These are phyloP conservation scores for Beauveria australis DNA, from an alignment of 2,329 filamentous ascomycete species.

Conservation along the genomic window DNA sequence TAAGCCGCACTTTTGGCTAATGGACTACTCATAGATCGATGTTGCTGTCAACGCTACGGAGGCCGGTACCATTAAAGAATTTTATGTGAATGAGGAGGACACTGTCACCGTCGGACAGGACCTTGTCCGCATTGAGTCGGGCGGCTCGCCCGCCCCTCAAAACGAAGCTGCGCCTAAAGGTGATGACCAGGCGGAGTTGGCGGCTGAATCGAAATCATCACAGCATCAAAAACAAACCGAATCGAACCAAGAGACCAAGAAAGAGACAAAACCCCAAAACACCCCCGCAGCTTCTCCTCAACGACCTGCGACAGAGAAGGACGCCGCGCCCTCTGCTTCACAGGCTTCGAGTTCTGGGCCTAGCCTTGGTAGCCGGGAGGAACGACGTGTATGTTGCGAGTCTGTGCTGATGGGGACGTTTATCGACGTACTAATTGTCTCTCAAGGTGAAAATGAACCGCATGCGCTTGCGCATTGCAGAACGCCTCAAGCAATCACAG, in stretches of 20 bases:
- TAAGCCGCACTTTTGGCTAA: neutral
- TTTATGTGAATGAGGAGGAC: constrained; percentile 87
- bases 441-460: constrained; percentile 97
- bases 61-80: constrained; percentile 83
- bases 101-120: constrained; percentile 93
- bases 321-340: constrained; percentile 14
- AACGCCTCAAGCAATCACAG: constrained; percentile 97
- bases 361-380: constrained; percentile 66
- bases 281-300: neutral
- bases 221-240: constrained; percentile 20
- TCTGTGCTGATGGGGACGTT: neutral
- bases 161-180: constrained; percentile 32
- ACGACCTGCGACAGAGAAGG: constrained; percentile 16
- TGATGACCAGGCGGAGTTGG: constrained; percentile 17
- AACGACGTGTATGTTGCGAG: constrained; percentile 63
- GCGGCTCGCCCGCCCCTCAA: constrained; percentile 41
- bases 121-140: constrained; percentile 76
- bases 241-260: constrained; percentile 17
- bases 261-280: constrained; percentile 25
- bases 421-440: neutral
- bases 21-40: constrained; percentile 61
- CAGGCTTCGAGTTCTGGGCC: constrained; percentile 17
- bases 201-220: constrained; percentile 14
- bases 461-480: constrained; percentile 94
- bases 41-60: constrained; percentile 92